Base-by-base conservation (phyloP, 2,329 filamentous ascomycete species). In the Rhytidhysteron rufulum region DNA sequence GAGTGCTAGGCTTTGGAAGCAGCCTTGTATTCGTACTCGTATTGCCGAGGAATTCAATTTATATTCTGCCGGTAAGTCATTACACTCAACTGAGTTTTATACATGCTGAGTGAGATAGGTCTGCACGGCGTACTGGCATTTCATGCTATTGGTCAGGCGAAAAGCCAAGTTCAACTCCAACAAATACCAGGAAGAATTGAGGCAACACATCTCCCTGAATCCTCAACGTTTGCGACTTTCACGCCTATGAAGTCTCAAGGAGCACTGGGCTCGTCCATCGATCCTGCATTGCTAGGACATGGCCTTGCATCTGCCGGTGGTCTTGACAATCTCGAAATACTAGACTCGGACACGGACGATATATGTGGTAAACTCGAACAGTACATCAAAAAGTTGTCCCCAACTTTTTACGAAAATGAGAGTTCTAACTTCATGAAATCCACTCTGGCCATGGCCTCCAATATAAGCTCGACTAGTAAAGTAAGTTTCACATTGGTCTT, bases 1-100 rank as follows among this genome's bases (percentile, higher is more conserved):
- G 51, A 77, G 73, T 43, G 78, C 79, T 25, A 70, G 79, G 30
- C 50, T 82, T 16, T 82, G 79, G 79, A 81, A 80, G 51, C 70
- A 75, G 43, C 74, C 72, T 6, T 82, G 79, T 48, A 71, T 81
- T 32, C 70, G 79, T 11, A 78, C 75, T 15, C 73, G 75, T 17
- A 71, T 82, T 36, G 72, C 73, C 4, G 77, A 80, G 29, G 75
- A 79, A 50, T 78, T 80, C 51, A 71, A 73, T 39, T 63, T 80
- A 11, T 82, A 78, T 56, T 75, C 73, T 42, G 70, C 75, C 31
- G 73, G 68, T 70, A 60, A 18, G 48, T 56, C 29, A 24, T 3
- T 21, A 11, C 18, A 16, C 17, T 24, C 22, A 16, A 18, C 16
- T 15, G 16, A n/a, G n/a, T n/a, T n/a, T n/a, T n/a, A n/a, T n/a